Evolutionary conservation across 78 protist genomes (phyloP).

Genomic region (Emiliania huxleyi): DNA sequence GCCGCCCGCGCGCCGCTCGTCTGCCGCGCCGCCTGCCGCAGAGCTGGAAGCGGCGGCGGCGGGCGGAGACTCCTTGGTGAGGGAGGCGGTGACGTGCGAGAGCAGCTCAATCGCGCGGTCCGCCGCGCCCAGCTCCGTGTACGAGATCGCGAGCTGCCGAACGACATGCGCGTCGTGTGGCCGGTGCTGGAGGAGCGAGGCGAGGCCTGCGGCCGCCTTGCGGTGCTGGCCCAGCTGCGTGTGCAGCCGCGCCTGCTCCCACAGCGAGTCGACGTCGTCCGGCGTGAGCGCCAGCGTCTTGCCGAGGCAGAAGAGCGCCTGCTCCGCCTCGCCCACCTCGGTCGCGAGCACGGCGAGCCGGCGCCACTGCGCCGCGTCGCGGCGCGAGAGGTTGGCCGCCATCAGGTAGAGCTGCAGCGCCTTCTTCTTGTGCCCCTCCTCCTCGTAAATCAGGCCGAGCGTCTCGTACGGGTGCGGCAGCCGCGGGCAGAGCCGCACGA

Average conservation of each 20-base stretch:
- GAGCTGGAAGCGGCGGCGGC: too few species aligned
- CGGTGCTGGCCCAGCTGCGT: background rate
- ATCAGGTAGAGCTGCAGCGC: background rate
- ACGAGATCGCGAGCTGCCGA: background rate
- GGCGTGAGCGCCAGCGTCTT: background rate
- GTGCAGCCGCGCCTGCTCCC: background rate
- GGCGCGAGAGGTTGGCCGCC: background rate
- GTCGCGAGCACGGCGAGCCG: background rate
- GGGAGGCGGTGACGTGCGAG: background rate
- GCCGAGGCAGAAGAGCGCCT: background rate
- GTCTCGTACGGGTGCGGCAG: background rate
- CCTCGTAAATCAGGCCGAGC: constrained; percentile 24
- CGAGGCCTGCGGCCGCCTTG: background rate
- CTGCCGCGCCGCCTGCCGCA: too few species aligned
- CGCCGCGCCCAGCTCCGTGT: background rate
- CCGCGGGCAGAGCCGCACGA: background rate
- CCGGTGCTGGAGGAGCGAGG: background rate
- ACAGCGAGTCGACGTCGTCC: background rate
- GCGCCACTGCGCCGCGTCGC: background rate
- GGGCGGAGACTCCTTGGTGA: too few species aligned
- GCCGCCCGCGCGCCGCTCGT: too few species aligned
- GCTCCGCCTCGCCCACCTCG: background rate
- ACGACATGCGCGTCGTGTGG: background rate
- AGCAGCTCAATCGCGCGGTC: background rate
- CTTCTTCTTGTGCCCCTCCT: background rate